Conservation (phyloP, 495 filamentous ascomycete species). For the Penicillium psychrofluorescens region DNA sequence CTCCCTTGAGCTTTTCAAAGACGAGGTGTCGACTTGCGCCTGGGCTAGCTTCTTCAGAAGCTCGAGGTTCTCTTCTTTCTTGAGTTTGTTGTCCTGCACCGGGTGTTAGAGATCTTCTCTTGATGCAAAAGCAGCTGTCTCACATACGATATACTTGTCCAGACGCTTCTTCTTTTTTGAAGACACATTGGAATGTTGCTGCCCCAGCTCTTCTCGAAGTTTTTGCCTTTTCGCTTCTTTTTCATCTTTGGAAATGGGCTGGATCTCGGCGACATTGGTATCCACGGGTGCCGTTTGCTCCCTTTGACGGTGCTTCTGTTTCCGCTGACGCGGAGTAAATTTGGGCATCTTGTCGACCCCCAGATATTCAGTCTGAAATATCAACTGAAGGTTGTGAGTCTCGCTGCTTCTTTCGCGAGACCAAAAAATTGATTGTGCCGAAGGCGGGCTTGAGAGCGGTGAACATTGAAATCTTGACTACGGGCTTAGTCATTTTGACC, state of each 20-base stretch:
- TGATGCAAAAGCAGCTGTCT: background rate
- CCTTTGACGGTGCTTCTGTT: constrained; percentile 50
- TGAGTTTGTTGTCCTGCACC: constrained; percentile 74
- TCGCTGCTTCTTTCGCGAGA: no score
- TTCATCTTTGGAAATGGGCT: constrained; percentile 58
- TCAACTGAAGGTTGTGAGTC: no score
- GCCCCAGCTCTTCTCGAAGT: constrained; percentile 55
- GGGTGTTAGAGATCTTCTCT: constrained; percentile 12
- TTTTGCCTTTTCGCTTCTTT: constrained; percentile 62
- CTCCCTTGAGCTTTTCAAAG: constrained; percentile 66
- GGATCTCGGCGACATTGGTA: constrained; percentile 64
- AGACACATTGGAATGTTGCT: constrained; percentile 64
- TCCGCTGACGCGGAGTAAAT: constrained; percentile 73
- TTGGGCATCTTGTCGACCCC: constrained; percentile 51
- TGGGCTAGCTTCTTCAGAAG: constrained; percentile 75
- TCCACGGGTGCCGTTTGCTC: constrained; percentile 43
- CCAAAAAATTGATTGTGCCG: no score
- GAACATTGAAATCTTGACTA: no score
- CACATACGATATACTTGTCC: constrained; percentile 84
- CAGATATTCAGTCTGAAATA: background rate
- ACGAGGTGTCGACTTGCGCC: constrained; percentile 72
- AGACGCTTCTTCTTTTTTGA: constrained; percentile 90
- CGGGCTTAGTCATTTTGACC: no score
- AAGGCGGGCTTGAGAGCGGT: no score
- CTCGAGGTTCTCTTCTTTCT: constrained; percentile 85